phyloP scores from a whole-genome alignment of 2,329 filamentous ascomycete genomes.

The Talaromyces sp. region DNA sequence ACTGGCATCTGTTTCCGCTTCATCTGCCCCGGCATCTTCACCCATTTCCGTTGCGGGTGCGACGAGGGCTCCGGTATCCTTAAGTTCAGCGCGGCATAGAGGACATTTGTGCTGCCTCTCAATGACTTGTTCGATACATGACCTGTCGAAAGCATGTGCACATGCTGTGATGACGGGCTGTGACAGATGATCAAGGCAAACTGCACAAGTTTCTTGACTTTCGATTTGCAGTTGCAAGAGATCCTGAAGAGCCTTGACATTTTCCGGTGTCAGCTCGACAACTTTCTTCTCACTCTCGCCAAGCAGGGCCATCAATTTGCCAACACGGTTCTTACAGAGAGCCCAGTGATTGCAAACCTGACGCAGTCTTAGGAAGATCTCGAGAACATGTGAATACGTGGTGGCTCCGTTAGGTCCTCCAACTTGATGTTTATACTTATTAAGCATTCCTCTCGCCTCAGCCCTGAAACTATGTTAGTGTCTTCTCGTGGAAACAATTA shows the following conservation, averaged over 20 bases:
- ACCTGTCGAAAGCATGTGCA: conserved; percentile 70
- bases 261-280: conserved; percentile 67
- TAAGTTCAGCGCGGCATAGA: conserved; percentile 69
- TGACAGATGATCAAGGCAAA: conserved; percentile 70
- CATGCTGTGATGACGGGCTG: conserved; percentile 78
- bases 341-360: conserved; percentile 89
- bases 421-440: conserved; percentile 45
- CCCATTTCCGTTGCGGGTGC: conserved; percentile 57
- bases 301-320: conserved; percentile 64
- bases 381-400: conserved; percentile 69
- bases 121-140: conserved; percentile 70
- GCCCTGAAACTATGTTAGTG: conserved; percentile 38
- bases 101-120: conserved; percentile 74
- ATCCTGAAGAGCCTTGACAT: conserved; percentile 65
- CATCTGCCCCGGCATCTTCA: conserved; percentile 43
- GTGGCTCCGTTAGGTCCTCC: conserved; percentile 42
- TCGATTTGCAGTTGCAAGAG: conserved; percentile 73
- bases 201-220: conserved; percentile 72
- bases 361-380: conserved; percentile 73
- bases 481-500: conserved; percentile 28
- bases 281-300: conserved; percentile 55
- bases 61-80: conserved; percentile 58
- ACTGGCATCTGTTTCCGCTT: conserved; percentile 59
- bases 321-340: conserved; percentile 69
- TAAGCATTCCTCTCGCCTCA: conserved; percentile 68